Conservation (phyloP, 73 alveolate species). For the Stentor coeruleus region DNA sequence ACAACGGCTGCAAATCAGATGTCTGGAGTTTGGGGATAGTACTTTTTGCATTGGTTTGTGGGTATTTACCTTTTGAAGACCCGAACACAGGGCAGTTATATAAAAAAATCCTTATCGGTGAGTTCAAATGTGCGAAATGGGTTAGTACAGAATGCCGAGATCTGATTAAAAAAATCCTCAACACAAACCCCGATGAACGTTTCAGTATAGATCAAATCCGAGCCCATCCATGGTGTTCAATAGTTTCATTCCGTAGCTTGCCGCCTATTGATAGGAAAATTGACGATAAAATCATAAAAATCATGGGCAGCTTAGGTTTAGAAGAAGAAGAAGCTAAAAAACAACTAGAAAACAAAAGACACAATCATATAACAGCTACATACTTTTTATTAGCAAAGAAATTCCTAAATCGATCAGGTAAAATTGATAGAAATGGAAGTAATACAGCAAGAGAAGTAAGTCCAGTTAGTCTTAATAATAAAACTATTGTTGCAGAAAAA, state of each 20-base stretch:
- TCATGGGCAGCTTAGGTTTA: slow-evolving; percentile 43
- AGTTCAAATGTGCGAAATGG: slow-evolving; percentile 57
- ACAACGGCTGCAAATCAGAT: slow-evolving; percentile 64
- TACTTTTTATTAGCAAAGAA: no score
- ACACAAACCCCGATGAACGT: slow-evolving; percentile 73
- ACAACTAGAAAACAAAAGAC: slow-evolving; percentile 52
- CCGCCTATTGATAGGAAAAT: not conserved
- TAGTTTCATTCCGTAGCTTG: slow-evolving; percentile 26
- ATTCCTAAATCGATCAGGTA: no score
- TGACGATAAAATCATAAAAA: slow-evolving; percentile 7
- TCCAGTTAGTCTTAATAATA: no score
- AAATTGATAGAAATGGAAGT: no score
- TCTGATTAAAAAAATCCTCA: slow-evolving; percentile 37
- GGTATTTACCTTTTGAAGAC: slow-evolving; percentile 89
- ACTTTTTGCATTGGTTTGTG: slow-evolving; percentile 89
- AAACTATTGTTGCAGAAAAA: no score
- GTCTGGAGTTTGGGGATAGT: slow-evolving; percentile 90
- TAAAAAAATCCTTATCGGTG: slow-evolving; percentile 71
- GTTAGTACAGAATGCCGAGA: slow-evolving; percentile 47
- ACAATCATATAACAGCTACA: no score
- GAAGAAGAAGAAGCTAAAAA: slow-evolving; percentile 49
- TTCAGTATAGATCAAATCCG: slow-evolving; percentile 72
- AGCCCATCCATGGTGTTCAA: slow-evolving; percentile 67
- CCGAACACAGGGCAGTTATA: slow-evolving; percentile 67
- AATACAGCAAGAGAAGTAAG: no score